Conservation (phyloP, 2,329 filamentous ascomycete genomes). For the Lasiodiplodia citricola region DNA sequence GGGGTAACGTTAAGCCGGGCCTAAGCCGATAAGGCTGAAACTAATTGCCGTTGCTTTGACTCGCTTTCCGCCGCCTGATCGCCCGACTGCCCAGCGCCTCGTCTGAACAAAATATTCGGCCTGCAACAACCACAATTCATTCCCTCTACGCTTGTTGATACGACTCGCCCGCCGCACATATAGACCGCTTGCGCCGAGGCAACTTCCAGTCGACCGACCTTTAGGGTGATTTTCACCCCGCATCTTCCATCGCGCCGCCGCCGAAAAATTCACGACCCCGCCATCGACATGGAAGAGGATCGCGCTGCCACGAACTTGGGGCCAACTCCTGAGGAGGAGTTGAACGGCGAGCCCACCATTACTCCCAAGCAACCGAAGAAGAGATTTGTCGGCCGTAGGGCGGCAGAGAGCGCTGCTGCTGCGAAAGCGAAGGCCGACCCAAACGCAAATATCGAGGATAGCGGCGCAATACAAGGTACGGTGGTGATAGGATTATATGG, state of each 20-base stretch:
- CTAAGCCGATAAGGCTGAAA: conserved; percentile 24
- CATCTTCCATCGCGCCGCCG: neutral
- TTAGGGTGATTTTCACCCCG: neutral
- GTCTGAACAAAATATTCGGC: conserved; percentile 2
- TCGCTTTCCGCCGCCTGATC: conserved; percentile 19
- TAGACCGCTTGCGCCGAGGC: neutral
- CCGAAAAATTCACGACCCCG: conserved; percentile 15
- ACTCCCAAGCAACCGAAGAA: conserved; percentile 78
- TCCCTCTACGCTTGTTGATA: too few relatives aligned
- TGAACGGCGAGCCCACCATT: conserved; percentile 55
- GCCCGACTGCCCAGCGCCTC: neutral
- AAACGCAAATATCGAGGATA: conserved; percentile 61
- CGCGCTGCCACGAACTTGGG: conserved; percentile 72
- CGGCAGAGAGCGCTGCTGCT: conserved; percentile 64
- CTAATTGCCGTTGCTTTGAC: conserved; percentile 20
- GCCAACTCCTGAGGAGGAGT: conserved; percentile 67
- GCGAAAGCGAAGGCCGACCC: conserved; percentile 38
- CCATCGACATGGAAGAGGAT: conserved; percentile 72
- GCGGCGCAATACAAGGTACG: conserved; percentile 71
- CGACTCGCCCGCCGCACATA: neutral
- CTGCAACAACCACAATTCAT: neutral
- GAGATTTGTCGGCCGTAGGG: conserved; percentile 85
- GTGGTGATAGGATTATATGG: neutral
- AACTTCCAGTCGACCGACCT: neutral
- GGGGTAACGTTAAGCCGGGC: conserved; percentile 25